Evolutionary conservation across 345 rosid species (phyloP).

Genomic region (Melastoma malabathricum): DNA sequence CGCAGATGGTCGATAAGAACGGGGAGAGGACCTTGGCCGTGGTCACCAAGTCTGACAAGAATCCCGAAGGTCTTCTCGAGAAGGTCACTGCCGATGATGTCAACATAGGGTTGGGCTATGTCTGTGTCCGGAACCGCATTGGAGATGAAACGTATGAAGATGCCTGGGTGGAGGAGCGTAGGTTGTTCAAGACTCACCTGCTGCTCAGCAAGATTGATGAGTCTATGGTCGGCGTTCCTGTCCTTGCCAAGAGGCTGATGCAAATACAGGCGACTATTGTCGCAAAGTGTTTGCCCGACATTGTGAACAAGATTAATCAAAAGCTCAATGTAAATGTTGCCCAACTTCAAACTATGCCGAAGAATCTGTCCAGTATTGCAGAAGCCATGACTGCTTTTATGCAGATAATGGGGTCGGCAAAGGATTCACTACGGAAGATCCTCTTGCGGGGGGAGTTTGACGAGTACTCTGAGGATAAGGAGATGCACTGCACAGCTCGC

Average conservation of each 20-base stretch:
- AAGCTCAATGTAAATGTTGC: constrained; percentile 9
- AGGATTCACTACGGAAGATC: constrained; percentile 26
- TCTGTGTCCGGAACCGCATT: constrained; percentile 33
- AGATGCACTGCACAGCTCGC: constrained; percentile 20
- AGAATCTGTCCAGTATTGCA: constrained; percentile 9
- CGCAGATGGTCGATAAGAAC: constrained; percentile 25
- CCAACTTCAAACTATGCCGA: constrained; percentile 19
- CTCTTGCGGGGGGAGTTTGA: constrained; percentile 31
- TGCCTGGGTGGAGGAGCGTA: constrained; percentile 17
- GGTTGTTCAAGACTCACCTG: constrained; percentile 13
- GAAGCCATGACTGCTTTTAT: constrained; percentile 29
- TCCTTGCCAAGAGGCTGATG: constrained; percentile 20
- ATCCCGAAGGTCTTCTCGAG: constrained; percentile 35
- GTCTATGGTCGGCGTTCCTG: constrained; percentile 25
- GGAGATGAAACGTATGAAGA: constrained; percentile 26
- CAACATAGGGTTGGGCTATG: constrained; percentile 35
- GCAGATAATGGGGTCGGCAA: constrained; percentile 26
- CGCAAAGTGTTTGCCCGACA: constrained; percentile 20
- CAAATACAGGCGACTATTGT: constrained; percentile 23
- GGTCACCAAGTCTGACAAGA: constrained; percentile 36
- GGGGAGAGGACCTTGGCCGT: constrained; percentile 40
- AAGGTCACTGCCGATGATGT: constrained; percentile 40
- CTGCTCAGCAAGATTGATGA: constrained; percentile 18
- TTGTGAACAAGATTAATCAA: constrained; percentile 14
- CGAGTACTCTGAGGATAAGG: constrained; percentile 19